Base-by-base conservation (phyloP, 345 rosid species). In the Syzygium grande region DNA sequence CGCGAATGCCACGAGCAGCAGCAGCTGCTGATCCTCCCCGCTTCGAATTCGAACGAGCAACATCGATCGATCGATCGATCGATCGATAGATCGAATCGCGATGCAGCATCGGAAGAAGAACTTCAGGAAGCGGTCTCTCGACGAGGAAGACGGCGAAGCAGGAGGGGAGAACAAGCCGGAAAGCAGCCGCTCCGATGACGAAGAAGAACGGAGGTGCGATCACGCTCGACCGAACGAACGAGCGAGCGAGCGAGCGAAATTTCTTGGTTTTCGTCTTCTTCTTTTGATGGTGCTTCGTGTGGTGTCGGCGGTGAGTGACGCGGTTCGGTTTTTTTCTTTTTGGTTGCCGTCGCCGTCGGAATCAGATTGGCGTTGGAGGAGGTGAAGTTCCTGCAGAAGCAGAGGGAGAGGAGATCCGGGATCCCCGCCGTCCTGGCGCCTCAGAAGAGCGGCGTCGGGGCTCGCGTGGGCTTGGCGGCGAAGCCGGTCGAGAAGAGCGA, bases 371-470 rank as follows among this genome's bases (percentile, higher is more conserved):
- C 92, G 23, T 91, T 98, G 87, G 99, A 98, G 91, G 99, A 98
- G 93, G 97, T 96, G 92, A 98, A 94, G 87, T 98, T 98, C 90
- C 92, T 98, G 88, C 98, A 96, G 94, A 98, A 94, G 89, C 98
- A 95, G 92, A 92, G 99, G 90, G 98, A 96, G 93, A 94, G 98
- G 85, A 98, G 91, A 88, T 91, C 90, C 22, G 98, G 99, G 38
- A 92, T 98, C 86, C 93, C 98, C 11, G 99, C 98, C 58, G 86
- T 95, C 51, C 88, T 88, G 1, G 85, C 93, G 77, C 85, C 90
- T 63, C 96, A 92, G 87, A 88, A 85, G 29, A 94, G 91, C 56
- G 86, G 61, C 16, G 90, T 14, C 88, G 61, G 49, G 86, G 85
- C 43, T 21, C 87, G 88, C 15, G 52, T 59, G 5, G 89, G 86